phyloP scores from a whole-genome alignment of 176 grass and related monocot genomes.

The Elymus sibiricus region DNA sequence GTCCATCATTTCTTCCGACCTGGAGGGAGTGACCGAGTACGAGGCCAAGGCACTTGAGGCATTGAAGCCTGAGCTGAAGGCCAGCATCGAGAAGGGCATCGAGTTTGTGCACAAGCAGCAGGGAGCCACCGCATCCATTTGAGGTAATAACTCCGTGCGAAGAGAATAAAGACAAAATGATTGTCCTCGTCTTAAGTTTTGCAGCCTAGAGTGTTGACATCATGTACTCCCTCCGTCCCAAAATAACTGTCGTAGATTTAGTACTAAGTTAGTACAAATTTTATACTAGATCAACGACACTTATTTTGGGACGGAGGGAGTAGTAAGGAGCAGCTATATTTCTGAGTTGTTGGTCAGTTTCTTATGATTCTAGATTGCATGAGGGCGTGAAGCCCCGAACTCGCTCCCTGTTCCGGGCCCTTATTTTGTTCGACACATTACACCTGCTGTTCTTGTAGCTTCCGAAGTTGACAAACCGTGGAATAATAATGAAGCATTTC shows the following conservation, averaged over 20 bases:
- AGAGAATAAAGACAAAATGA: constrained; percentile 29
- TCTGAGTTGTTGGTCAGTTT: not conserved
- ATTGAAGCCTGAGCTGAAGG: constrained; percentile 69
- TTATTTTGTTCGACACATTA: constrained; percentile 26
- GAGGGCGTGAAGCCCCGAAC: not conserved
- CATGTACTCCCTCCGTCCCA: too few species aligned
- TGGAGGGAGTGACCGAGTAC: constrained; percentile 61
- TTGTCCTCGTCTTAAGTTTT: constrained; percentile 42
- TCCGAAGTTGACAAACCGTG: constrained; percentile 18
- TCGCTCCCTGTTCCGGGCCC: not conserved
- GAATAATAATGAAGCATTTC: constrained; percentile 41
- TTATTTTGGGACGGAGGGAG: too few species aligned
- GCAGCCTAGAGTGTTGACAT: constrained; percentile 27
- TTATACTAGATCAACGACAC: too few species aligned
- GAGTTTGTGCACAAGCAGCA: constrained; percentile 48
- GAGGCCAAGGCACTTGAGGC: constrained; percentile 69
- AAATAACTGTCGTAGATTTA: too few species aligned
- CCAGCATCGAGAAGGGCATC: constrained; percentile 78
- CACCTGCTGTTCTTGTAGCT: not conserved
- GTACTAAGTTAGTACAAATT: too few species aligned
- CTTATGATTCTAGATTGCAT: constrained; percentile 5
- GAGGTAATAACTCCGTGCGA: constrained; percentile 7
- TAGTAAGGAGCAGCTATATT: constrained; percentile 17
- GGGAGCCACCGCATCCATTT: constrained; percentile 56
- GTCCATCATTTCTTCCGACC: constrained; percentile 44